Percentiles rank a stretch among this genome's conserved stretches.
These are phyloP conservation scores for Gypsophila paniculata DNA, from an alignment of 179 eudicot genomes.

Conservation along the genomic window DNA sequence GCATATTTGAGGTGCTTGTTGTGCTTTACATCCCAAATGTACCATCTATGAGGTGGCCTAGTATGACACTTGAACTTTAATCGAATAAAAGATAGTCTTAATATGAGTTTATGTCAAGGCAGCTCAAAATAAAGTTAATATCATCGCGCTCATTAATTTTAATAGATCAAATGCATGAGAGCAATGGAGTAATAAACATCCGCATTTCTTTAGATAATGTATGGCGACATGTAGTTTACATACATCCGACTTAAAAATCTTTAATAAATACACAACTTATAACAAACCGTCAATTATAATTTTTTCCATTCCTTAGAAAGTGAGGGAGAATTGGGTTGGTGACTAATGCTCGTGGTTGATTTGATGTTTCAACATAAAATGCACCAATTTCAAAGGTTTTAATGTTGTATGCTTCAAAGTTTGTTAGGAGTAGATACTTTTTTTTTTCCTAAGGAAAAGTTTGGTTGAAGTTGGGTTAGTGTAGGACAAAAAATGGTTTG, in stretches of 20 bases:
- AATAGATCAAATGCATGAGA: no score
- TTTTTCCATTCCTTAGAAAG: no score
- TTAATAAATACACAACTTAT: no score
- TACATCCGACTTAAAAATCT: no score
- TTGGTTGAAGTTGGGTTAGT: neutral
- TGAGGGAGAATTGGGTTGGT: neutral
- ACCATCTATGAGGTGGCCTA: neutral
- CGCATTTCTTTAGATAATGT: no score
- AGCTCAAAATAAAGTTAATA: neutral
- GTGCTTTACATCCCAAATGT: neutral
- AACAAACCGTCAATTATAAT: no score
- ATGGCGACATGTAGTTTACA: no score
- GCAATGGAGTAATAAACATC: no score
- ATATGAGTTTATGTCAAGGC: neutral
- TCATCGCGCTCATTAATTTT: no score
- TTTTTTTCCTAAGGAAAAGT: neutral
- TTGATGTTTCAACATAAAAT: neutral
- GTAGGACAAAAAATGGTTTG: slow-evolving; percentile 11
- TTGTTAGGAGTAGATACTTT: neutral
- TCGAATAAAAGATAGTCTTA: neutral
- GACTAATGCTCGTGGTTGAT: slow-evolving; percentile 16
- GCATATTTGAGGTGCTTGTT: neutral
- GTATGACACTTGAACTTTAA: neutral
- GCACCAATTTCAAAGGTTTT: slow-evolving; percentile 10
- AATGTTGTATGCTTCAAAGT: slow-evolving; percentile 16